These are phyloP conservation scores for Centrapalus pauciflorus DNA, from an alignment of 129 eudicot genomes.

Conservation along the genomic window DNA sequence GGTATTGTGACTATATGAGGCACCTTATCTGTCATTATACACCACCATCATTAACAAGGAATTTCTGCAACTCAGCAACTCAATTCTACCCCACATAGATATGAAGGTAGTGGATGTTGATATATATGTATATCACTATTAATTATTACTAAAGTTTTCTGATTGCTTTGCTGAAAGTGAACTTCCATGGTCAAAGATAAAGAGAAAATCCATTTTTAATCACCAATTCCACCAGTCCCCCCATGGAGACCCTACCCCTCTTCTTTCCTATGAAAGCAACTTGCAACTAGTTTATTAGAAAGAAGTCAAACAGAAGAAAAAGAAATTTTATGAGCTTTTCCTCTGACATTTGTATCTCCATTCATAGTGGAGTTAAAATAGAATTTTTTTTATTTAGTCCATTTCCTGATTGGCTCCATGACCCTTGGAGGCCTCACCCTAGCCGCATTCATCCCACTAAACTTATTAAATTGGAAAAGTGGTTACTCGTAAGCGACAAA, in stretches of 20 bases:
- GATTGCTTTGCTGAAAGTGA: neutral
- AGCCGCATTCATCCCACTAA: conserved; percentile 20
- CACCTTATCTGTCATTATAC: too few relatives aligned
- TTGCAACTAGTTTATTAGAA: conserved; percentile 18
- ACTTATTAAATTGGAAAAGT: conserved; percentile 23
- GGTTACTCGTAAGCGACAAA: conserved; percentile 25
- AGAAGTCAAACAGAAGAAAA: conserved; percentile 18
- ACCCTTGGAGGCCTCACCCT: conserved; percentile 42
- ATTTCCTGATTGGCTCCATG: conserved; percentile 57
- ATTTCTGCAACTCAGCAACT: too few relatives aligned
- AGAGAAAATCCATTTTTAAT: conserved; percentile 1
- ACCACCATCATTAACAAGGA: too few relatives aligned
- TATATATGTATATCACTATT: neutral
- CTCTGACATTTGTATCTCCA: conserved; percentile 17
- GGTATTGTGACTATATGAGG: too few relatives aligned
- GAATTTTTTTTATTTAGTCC: conserved; percentile 20
- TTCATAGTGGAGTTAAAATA: conserved; percentile 25
- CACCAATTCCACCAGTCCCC: conserved; percentile 7
- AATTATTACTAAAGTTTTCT: neutral
- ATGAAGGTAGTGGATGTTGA: conserved; percentile 1
- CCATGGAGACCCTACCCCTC: conserved; percentile 37
- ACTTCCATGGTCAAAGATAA: conserved; percentile 15
- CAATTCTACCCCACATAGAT: too few relatives aligned
- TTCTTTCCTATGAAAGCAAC: conserved; percentile 9
- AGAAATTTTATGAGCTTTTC: conserved; percentile 11